Evolutionary conservation across 2,329 filamentous ascomycete genomes (phyloP).

Genomic region (Hirsutella thompsonii): DNA sequence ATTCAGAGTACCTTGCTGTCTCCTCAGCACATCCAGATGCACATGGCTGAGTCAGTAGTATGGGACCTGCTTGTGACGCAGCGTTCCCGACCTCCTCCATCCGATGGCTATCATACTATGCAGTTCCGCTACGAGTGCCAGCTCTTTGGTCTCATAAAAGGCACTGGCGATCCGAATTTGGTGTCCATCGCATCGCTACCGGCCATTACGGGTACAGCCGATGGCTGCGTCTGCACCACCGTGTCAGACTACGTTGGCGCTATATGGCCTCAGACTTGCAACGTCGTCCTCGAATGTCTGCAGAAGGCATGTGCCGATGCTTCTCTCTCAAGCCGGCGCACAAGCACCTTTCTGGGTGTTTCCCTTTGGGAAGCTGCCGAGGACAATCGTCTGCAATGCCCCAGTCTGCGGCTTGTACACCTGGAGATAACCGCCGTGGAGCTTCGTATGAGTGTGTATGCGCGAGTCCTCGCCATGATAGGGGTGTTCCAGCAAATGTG

Average conservation of each 20-base stretch:
- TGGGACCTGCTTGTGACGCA: slow-evolving; percentile 23
- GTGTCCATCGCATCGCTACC: slow-evolving; percentile 11
- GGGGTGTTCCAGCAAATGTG: no score
- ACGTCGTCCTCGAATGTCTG: not conserved
- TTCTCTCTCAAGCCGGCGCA: not conserved
- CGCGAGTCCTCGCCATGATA: no score
- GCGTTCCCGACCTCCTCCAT: slow-evolving; percentile 15
- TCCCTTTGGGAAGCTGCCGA: not conserved
- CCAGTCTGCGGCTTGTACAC: no score
- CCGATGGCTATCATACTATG: slow-evolving; percentile 20
- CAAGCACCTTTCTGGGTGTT: not conserved
- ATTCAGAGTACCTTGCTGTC: slow-evolving; percentile 18
- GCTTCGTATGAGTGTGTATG: no score
- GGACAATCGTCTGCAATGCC: not conserved
- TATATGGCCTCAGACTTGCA: not conserved
- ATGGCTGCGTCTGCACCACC: slow-evolving; percentile 18
- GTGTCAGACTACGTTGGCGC: slow-evolving; percentile 10
- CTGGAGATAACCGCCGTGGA: no score
- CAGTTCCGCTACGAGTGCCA: slow-evolving; percentile 23
- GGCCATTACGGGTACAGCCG: slow-evolving; percentile 20
- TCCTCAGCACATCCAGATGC: slow-evolving; percentile 22
- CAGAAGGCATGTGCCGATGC: not conserved
- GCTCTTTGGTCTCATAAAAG: slow-evolving; percentile 15
- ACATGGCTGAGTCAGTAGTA: slow-evolving; percentile 22
- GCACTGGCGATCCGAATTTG: slow-evolving; percentile 16